These are phyloP conservation scores for Penstemon eatonii DNA, from an alignment of 257 asterid genomes.

Conservation along the genomic window DNA sequence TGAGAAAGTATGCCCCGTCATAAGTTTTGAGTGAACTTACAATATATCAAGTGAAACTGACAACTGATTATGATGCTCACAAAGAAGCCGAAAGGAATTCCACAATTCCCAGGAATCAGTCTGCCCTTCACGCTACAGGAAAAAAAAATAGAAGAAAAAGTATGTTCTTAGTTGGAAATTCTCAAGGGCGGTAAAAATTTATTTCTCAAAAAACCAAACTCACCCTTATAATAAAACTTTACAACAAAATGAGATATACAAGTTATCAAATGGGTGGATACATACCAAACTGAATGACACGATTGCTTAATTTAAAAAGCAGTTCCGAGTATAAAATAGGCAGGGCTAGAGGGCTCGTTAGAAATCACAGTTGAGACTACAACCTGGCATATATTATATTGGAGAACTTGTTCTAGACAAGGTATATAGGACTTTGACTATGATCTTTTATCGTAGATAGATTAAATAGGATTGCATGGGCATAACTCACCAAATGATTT, in stretches of 20 bases:
- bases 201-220: not conserved
- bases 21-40: conserved; percentile 47
- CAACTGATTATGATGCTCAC: conserved; percentile 89
- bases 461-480: conserved; percentile 15
- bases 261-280: conserved; percentile 2
- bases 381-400: no score
- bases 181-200: not conserved
- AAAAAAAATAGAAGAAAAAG: conserved; percentile 4
- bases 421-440: no score
- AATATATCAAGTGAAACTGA: conserved; percentile 86
- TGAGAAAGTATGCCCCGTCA: not conserved
- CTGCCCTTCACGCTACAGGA: conserved; percentile 40
- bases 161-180: conserved; percentile 1
- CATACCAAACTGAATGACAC: no score
- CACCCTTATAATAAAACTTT: not conserved
- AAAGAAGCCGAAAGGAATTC: conserved; percentile 83
- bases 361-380: no score
- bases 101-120: conserved; percentile 93
- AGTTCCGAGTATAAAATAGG: no score
- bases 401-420: no score
- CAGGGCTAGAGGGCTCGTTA: no score
- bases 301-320: no score
- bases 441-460: not conserved
- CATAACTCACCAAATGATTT: conserved; percentile 56
- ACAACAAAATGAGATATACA: conserved; percentile 3